Base-by-base conservation (phyloP, 1,284 basidiomycete species). In the Irpex rosettiformis region DNA sequence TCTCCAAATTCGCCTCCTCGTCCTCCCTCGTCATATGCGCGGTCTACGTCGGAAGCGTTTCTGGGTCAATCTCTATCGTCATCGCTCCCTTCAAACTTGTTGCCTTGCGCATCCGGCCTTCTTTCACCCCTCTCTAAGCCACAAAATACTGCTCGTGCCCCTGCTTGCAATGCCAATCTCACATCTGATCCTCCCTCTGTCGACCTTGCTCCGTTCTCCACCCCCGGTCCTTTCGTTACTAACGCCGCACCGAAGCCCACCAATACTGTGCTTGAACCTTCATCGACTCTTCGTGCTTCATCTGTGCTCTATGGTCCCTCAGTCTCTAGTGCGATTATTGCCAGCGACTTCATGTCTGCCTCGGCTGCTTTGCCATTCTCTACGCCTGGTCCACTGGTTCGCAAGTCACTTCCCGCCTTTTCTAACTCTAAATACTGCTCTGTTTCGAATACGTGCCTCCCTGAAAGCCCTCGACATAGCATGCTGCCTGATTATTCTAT, bases 41-140 rank as follows among this genome's bases (percentile, higher is more conserved):
- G 5, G 75, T 73, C 2, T 77, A 21, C 10, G 11, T 25, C 25
- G 48, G 25, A 11, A 8, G 11, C 13, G 13, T 22, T 52, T n/a
- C 33, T 40, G 13, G 33, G 33, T 40, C 33, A 40, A 11, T 11
- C n/a, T 13, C 11, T 13, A 40, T 40, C 33, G n/a, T n/a, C 33
- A 40, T 13, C n/a, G 13, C n/a, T 40, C n/a, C 11, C 33, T 40
- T 40, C 33, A n/a, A n/a, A n/a, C n/a, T n/a, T n/a, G n/a, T n/a
- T n/a, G n/a, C n/a, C n/a, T n/a, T n/a, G n/a, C n/a, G n/a, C n/a
- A n/a, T n/a, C n/a, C n/a, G n/a, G n/a, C n/a, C n/a, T n/a, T n/a
- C n/a, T n/a, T n/a, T n/a, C n/a, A n/a, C n/a, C n/a, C n/a, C n/a
- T n/a, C n/a, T n/a, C n/a, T n/a, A n/a, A n/a, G n/a, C n/a, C n/a